A percentile compares a stretch with the other conserved stretches of the same genome.
Evolutionary conservation across 768 basidiomycete genomes (phyloP).

Genomic region (Mycena rosella): DNA sequence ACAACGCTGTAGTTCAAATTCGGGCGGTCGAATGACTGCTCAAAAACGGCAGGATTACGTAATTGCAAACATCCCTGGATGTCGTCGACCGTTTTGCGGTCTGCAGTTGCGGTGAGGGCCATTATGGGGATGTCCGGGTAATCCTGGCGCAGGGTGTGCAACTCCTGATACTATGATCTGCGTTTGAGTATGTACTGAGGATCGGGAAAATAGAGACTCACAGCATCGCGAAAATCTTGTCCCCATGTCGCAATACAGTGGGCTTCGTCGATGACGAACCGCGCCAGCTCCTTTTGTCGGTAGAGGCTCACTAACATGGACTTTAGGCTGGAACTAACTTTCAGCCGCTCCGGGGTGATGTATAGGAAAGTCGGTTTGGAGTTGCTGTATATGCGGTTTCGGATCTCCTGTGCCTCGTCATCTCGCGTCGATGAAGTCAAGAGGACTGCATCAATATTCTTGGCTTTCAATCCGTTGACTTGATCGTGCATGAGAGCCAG

Average conservation of each 20-base stretch:
- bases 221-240: constrained; percentile 89
- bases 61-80: constrained; percentile 81
- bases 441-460: constrained; percentile 76
- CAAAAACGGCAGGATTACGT: constrained; percentile 67
- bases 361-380: constrained; percentile 81
- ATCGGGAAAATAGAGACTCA: constrained; percentile 50
- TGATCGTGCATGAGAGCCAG: constrained; percentile 93
- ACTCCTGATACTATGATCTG: constrained; percentile 69
- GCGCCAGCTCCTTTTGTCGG: constrained; percentile 68
- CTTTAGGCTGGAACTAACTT: constrained; percentile 68
- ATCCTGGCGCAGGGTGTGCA: constrained; percentile 76
- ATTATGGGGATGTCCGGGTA: constrained; percentile 92
- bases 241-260: constrained; percentile 98
- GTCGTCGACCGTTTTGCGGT: constrained; percentile 80
- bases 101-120: constrained; percentile 97
- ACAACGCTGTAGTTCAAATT: constrained; percentile 85
- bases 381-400: constrained; percentile 57
- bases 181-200: not conserved
- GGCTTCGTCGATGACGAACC: constrained; percentile 97
- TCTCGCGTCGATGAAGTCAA: constrained; percentile 70
- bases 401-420: constrained; percentile 54
- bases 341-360: constrained; percentile 92
- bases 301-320: constrained; percentile 72
- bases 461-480: constrained; percentile 72
- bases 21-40: constrained; percentile 93